These are phyloP conservation scores for Melaleuca alternifolia DNA, from an alignment of 345 rosid genomes.

Conservation along the genomic window DNA sequence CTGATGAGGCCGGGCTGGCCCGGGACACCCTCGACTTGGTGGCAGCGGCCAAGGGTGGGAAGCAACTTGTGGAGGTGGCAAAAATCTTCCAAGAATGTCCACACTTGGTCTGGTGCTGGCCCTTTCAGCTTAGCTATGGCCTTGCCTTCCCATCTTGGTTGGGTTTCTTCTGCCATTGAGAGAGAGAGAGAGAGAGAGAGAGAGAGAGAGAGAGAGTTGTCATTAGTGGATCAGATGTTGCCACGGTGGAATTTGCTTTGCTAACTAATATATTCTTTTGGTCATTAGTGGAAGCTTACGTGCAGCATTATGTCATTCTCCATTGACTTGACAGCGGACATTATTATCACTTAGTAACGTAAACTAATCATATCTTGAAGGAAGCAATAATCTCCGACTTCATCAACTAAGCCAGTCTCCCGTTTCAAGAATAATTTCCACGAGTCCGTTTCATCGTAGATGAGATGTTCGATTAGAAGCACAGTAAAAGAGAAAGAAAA, in stretches of 20 bases:
- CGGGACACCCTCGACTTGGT: conserved; percentile 26
- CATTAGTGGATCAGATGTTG: no score
- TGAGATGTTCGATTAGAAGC: background rate
- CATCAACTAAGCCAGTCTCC: background rate
- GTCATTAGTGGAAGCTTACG: background rate
- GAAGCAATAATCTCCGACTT: background rate
- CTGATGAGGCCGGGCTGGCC: conserved; percentile 48
- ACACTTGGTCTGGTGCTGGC: conserved; percentile 37
- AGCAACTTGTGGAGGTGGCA: conserved; percentile 47
- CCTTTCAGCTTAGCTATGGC: conserved; percentile 15
- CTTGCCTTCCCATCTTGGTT: conserved; percentile 45
- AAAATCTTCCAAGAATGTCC: conserved; percentile 46
- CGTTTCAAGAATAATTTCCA: background rate
- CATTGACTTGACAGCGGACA: background rate
- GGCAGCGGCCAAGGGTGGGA: conserved; percentile 31
- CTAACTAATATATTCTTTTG: background rate
- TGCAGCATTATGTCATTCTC: background rate
- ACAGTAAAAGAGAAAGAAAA: background rate
- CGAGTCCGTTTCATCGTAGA: background rate
- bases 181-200: no score
- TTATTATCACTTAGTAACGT: background rate
- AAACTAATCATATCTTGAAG: background rate
- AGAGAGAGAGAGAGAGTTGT: no score
- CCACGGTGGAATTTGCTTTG: background rate
- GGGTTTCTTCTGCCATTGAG: background rate